These are phyloP conservation scores for Phenoliferia sp. DNA, from an alignment of 1,284 basidiomycete genomes.

Conservation along the genomic window DNA sequence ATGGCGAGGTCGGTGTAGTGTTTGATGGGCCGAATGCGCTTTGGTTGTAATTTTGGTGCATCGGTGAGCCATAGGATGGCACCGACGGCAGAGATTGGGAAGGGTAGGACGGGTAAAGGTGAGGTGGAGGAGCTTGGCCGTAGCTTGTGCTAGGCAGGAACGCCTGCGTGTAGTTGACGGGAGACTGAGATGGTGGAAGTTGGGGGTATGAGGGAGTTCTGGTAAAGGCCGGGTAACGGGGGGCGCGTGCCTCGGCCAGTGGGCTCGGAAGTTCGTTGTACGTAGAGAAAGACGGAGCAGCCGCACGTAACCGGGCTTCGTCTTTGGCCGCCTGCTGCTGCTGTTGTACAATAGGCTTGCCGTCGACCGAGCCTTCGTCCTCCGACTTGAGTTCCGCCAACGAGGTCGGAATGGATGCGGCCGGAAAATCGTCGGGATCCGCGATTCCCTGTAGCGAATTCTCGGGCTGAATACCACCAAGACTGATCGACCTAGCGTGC, in stretches of 20 bases:
- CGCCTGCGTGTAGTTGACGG: conserved; percentile 14
- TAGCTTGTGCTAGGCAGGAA: conserved; percentile 9
- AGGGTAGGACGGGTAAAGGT: conserved; percentile 14
- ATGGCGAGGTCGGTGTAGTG: conserved; percentile 2
- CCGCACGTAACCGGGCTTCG: conserved; percentile 25
- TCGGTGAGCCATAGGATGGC: conserved; percentile 1
- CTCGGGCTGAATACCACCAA: conserved; percentile 11
- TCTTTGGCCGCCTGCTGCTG: conserved; percentile 9
- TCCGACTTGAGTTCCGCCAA: conserved; percentile 32
- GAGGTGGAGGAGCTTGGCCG: neutral
- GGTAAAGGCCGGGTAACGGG: neutral
- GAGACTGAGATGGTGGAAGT: conserved; percentile 15
- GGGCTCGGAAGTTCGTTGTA: conserved; percentile 20
- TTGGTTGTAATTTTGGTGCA: conserved; percentile 12
- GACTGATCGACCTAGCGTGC: conserved; percentile 19
- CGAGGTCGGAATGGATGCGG: conserved; percentile 27
- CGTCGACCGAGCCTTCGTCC: conserved; percentile 22
- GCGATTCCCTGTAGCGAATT: conserved; percentile 31
- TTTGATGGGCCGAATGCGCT: conserved; percentile 5
- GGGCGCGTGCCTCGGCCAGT: neutral
- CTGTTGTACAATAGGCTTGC: neutral
- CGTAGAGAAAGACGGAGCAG: conserved; percentile 27
- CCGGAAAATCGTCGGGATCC: conserved; percentile 24
- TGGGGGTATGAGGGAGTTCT: neutral
- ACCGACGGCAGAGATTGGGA: conserved; percentile 9